Evolutionary conservation across 179 eudicot genomes (phyloP).

Genomic region (Dionaea muscipula): DNA sequence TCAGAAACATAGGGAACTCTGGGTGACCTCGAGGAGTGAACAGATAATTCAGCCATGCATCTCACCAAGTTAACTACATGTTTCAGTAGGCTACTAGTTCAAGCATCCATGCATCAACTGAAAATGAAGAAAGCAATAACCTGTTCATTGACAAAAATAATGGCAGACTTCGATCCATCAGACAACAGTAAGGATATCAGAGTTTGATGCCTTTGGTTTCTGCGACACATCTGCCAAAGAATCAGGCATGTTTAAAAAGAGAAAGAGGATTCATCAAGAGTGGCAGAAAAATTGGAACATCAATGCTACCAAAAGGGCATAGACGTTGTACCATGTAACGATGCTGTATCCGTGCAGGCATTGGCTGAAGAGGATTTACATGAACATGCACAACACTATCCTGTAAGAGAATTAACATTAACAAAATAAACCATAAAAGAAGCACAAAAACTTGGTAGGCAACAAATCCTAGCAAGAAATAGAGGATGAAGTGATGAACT

Average conservation of each 20-base stretch:
- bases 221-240: slow-evolving; percentile 43
- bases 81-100: too few relatives aligned
- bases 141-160: slow-evolving; percentile 77
- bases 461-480: neutral
- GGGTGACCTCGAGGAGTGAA: too few relatives aligned
- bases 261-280: slow-evolving; percentile 5
- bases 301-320: neutral
- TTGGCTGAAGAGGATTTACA: slow-evolving; percentile 69
- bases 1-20: too few relatives aligned
- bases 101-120: neutral
- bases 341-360: slow-evolving; percentile 69
- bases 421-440: slow-evolving; percentile 3
- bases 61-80: too few relatives aligned
- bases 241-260: slow-evolving; percentile 1
- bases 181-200: slow-evolving; percentile 48
- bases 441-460: neutral
- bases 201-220: slow-evolving; percentile 42
- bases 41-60: too few relatives aligned
- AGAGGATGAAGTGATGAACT: neutral
- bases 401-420: slow-evolving; percentile 25
- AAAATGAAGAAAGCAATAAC: slow-evolving; percentile 27
- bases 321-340: slow-evolving; percentile 55
- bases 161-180: slow-evolving; percentile 72
- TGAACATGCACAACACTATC: slow-evolving; percentile 68
- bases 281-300: neutral